phyloP scores from a whole-genome alignment of 305 asterid genomes.

The Fraxinus albicans region DNA sequence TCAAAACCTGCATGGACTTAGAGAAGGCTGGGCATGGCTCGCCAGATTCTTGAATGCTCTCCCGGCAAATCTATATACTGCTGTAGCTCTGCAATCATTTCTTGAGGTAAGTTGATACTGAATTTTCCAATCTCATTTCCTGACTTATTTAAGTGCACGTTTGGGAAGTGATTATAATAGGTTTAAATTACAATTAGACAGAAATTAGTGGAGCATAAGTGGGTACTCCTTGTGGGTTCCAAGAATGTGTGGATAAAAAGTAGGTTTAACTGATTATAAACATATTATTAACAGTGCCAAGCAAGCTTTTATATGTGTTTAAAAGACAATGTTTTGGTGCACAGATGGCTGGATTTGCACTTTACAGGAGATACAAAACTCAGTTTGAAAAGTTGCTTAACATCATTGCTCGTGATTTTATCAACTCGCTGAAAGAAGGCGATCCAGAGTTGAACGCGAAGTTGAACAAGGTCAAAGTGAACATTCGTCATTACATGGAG shows the following conservation, averaged over 20 bases:
- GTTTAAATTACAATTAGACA: neutral
- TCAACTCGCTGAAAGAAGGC: slow-evolving; percentile 44
- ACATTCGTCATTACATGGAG: slow-evolving; percentile 49
- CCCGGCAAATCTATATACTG: slow-evolving; percentile 82
- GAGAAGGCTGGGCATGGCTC: slow-evolving; percentile 93
- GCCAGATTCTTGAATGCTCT: slow-evolving; percentile 78
- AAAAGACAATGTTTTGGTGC: slow-evolving; percentile 13
- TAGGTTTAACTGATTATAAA: neutral
- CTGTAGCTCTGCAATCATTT: slow-evolving; percentile 65
- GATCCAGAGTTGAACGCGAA: slow-evolving; percentile 40
- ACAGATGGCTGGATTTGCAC: slow-evolving; percentile 76
- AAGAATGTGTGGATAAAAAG: neutral
- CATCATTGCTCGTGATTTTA: slow-evolving; percentile 46
- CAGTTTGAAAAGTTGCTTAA: slow-evolving; percentile 63
- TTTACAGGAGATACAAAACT: slow-evolving; percentile 47
- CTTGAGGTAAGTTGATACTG: slow-evolving; percentile 60
- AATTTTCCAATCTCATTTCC: neutral
- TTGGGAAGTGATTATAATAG: neutral
- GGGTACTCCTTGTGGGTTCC: neutral
- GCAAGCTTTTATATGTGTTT: neutral
- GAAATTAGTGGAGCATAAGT: neutral
- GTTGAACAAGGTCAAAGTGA: slow-evolving; percentile 36
- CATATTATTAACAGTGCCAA: neutral
- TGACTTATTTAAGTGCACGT: neutral
- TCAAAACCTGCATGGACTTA: slow-evolving; percentile 65